These are phyloP conservation scores for Rhizopogon salebrosus DNA, from an alignment of 768 basidiomycete genomes.

Conservation along the genomic window DNA sequence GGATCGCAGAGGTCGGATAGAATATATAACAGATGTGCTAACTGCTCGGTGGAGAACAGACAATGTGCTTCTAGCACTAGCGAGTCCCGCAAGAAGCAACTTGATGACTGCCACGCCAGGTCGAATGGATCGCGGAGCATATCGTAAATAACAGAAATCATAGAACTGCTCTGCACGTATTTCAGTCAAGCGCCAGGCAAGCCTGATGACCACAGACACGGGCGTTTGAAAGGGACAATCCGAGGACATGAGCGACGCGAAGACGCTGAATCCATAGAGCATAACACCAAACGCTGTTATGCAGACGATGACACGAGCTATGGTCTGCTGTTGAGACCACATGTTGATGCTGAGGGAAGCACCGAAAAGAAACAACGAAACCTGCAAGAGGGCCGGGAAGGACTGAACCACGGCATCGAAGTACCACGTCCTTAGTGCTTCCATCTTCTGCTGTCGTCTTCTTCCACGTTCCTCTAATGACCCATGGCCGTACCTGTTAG, in stretches of 20 bases:
- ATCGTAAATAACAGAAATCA: not conserved
- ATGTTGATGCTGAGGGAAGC: conserved; percentile 4
- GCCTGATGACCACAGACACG: conserved; percentile 2
- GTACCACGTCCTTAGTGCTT: conserved; percentile 11
- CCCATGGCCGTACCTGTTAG: conserved; percentile 1
- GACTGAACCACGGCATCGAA: conserved; percentile 9
- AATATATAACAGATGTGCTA: not conserved
- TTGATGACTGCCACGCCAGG: not conserved
- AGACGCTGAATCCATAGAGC: conserved; percentile 9
- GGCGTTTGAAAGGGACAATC: conserved; percentile 15
- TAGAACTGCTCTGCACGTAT: not conserved
- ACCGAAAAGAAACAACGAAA: conserved; percentile 12
- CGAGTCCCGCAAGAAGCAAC: not conserved
- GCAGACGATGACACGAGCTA: conserved; percentile 9
- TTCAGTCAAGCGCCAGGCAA: not conserved
- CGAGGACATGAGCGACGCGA: conserved; percentile 4
- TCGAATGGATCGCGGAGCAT: not conserved
- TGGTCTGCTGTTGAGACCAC: not conserved
- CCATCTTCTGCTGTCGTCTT: conserved; percentile 9
- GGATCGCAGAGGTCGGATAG: not conserved
- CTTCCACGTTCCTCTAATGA: conserved; percentile 9
- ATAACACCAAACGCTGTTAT: conserved; percentile 1
- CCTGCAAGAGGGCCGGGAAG: conserved; percentile 9
- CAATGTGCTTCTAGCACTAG: not conserved
- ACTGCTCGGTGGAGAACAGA: not conserved